Conservation (phyloP, 495 filamentous ascomycete species). For the Darksidea phi region DNA sequence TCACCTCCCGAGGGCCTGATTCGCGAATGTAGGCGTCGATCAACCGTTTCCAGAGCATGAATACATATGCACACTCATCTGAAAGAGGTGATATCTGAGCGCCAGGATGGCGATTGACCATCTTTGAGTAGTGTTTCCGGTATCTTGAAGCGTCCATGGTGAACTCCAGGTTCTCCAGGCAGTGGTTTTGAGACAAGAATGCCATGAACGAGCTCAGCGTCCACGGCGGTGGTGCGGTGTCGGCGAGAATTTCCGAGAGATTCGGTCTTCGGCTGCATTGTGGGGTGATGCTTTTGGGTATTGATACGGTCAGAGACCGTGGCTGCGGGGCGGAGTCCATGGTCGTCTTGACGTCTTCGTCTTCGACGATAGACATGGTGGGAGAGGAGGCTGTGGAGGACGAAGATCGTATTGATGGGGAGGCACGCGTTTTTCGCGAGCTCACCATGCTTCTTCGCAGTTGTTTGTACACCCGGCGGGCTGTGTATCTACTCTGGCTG, state of each 20-base stretch:
- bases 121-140: constrained; percentile 64
- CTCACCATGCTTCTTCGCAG: constrained; percentile 37
- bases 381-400: constrained; percentile 35
- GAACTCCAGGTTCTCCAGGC: constrained; percentile 94
- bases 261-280: constrained; percentile 76
- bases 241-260: constrained; percentile 81
- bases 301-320: constrained; percentile 62
- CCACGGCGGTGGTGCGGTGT: constrained; percentile 84
- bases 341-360: constrained; percentile 54
- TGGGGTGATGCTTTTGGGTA: constrained; percentile 49
- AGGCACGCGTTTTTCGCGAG: constrained; percentile 21
- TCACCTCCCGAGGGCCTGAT: constrained; percentile 58
- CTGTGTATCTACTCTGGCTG: constrained; percentile 24
- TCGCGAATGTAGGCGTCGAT: constrained; percentile 73
- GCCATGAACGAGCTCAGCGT: constrained; percentile 94
- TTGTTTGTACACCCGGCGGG: constrained; percentile 32
- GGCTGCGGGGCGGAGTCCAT: constrained; percentile 48
- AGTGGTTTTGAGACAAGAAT: constrained; percentile 96
- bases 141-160: constrained; percentile 95
- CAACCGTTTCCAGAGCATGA: constrained; percentile 67
- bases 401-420: constrained; percentile 27
- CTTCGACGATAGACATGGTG: constrained; percentile 23
- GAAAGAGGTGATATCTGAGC: constrained; percentile 48
- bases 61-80: constrained; percentile 67
- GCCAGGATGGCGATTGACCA: constrained; percentile 49